phyloP scores from a whole-genome alignment of 2,329 filamentous ascomycete genomes.

The Fusarium lateritium region DNA sequence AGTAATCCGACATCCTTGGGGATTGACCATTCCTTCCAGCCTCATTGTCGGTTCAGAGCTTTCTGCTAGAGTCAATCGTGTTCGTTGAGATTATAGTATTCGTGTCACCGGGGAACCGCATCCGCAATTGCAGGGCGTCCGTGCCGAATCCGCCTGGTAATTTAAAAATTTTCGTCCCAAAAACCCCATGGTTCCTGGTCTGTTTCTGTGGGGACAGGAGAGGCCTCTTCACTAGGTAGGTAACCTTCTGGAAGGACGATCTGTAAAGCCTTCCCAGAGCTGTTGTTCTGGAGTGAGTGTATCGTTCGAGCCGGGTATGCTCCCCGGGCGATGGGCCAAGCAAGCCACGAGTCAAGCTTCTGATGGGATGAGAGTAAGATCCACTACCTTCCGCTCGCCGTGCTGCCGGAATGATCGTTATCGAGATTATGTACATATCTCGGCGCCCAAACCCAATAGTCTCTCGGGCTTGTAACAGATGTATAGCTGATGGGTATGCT shows the following conservation, averaged over 20 bases:
- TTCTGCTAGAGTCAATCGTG: constrained; percentile 24
- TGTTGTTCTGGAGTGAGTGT: constrained; percentile 32
- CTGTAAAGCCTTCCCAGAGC: constrained; percentile 33
- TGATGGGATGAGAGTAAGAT: constrained; percentile 22
- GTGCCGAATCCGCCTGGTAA: constrained; percentile 48
- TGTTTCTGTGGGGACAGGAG: constrained; percentile 38
- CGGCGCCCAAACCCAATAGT: constrained; percentile 29
- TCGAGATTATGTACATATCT: constrained; percentile 33
- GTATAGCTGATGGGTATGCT: constrained; percentile 3
- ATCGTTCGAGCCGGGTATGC: constrained; percentile 42
- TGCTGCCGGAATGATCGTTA: constrained; percentile 40
- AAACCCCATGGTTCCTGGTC: constrained; percentile 42
- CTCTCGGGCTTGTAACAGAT: constrained; percentile 5
- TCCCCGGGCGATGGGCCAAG: constrained; percentile 38
- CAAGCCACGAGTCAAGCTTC: constrained; percentile 43
- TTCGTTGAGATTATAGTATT: constrained; percentile 40
- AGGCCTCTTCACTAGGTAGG: constrained; percentile 41
- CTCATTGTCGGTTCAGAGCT: constrained; percentile 31
- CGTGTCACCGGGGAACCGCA: constrained; percentile 53
- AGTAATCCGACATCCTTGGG: constrained; percentile 30
- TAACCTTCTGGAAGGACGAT: constrained; percentile 50
- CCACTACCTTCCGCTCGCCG: constrained; percentile 33
- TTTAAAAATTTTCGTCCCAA: constrained; percentile 50
- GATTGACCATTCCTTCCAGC: constrained; percentile 40
- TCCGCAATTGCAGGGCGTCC: constrained; percentile 48